Base-by-base conservation (phyloP, 768 basidiomycete genomes). In the Phylloporus sp. region DNA sequence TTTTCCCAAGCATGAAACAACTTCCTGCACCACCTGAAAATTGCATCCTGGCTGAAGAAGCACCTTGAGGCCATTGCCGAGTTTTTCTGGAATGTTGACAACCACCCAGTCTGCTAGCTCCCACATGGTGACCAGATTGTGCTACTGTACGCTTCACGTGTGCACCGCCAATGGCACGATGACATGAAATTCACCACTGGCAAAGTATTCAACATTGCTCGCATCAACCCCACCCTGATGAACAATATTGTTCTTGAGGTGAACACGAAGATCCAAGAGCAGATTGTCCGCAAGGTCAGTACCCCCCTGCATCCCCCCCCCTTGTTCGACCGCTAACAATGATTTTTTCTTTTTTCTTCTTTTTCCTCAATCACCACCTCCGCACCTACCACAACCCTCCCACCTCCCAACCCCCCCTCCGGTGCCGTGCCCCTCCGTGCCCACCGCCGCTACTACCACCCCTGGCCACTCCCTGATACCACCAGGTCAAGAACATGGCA, bases 1-100 rank as follows among this genome's bases (percentile, higher is more conserved):
- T 23, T 39, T 22, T 11, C 22, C 7, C 38, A 39, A 1, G 66
- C 53, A 3, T 58, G 57, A 10, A 56, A 52, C n/a, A 44, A 22
- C 18, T 57, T 46, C 48, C 49, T 54, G 0, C 22, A 42, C 12
- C 16, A 45, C 5, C 8, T 49, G 5, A 20, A 44, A n/a, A 20
- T 40, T 3, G 24, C 39, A 0, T 27, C 18, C 2, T 54, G 57
- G 53, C 28, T 27, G 0, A 15, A 41, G 2, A 38, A 12, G 24
- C 32, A 51, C 16, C 4, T 54, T 0, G 18, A 52, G 5, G 5
- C 35, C 24, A 16, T 58, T 0, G 43, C 42, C 0, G 9, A 31
- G 11, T 53, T 57, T 9, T 57, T 47, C 52, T 47, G 45, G 32
- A 36, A 40, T 15, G 2, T 57, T 0, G 49, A 57, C 5, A 50